Evolutionary conservation across 805 yeast genomes (phyloP).

Genomic region (Hyphopichia homilentoma): DNA sequence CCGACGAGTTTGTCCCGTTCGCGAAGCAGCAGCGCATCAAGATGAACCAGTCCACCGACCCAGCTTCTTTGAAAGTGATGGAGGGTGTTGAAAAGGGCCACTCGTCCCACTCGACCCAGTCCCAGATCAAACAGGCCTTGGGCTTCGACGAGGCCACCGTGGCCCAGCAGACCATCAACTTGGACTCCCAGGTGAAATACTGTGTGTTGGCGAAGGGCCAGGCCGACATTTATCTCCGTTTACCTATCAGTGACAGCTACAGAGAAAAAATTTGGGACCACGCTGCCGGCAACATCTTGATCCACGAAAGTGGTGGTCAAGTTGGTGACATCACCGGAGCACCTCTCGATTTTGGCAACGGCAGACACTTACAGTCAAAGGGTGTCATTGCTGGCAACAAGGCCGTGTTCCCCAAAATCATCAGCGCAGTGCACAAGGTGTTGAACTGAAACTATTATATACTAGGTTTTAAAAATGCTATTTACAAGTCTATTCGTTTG

Average conservation of each 20-base stretch:
- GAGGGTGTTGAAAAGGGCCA: constrained; percentile 97
- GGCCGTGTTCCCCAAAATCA: constrained; percentile 46
- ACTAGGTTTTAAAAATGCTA: constrained; percentile 3
- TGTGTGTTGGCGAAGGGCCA: constrained; percentile 87
- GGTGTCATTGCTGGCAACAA: constrained; percentile 87
- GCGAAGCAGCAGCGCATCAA: constrained; percentile 35
- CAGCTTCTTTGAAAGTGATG: constrained; percentile 60
- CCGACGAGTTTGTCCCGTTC: constrained; percentile 31
- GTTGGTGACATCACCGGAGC: constrained; percentile 83
- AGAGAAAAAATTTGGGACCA: constrained; percentile 99
- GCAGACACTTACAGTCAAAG: constrained; percentile 75
- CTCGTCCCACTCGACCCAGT: constrained; percentile 85
- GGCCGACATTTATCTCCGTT: constrained; percentile 86
- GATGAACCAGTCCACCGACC: constrained; percentile 47
- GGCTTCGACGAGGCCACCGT: constrained; percentile 48
- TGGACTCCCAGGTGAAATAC: constrained; percentile 96
- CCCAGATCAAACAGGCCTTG: constrained; percentile 61
- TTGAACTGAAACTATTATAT: not conserved
- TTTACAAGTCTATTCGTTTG: not conserved
- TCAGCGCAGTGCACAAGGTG: constrained; percentile 38
- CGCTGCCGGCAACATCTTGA: constrained; percentile 88
- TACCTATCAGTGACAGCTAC: constrained; percentile 74
- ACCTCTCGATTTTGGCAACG: constrained; percentile 75
- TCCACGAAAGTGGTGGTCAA: constrained; percentile 86
- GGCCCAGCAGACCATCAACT: constrained; percentile 59